Base-by-base conservation (phyloP, 2,329 filamentous ascomycete species). In the Talaromyces sp. region DNA sequence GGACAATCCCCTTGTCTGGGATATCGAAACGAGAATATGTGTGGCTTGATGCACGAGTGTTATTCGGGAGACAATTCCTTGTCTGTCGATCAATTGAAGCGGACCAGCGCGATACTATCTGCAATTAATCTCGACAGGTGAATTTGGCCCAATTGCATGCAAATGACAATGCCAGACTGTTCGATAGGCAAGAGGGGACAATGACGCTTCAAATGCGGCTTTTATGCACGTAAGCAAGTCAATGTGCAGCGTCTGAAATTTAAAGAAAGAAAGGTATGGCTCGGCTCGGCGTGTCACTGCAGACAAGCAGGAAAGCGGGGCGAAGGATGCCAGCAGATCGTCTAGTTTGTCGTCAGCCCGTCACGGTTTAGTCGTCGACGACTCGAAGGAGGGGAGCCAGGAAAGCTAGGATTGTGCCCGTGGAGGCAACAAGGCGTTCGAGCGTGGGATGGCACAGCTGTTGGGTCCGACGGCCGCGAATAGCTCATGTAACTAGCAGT, bases 141-240 rank as follows among this genome's bases (percentile, higher is more conserved):
- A n/a, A 45, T 35, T 17, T 49, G 43, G 3, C 37, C 57, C 58
- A 45, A 62, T 56, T 39, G 33, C 33, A 22, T 56, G 33, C n/a
- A 19, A 56, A 25, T 56, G 43, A 10, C 37, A 61, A n/a, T 61
- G 58, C n/a, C 39, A 35, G 59, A 50, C 19, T 56, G 37, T 43
- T 37, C 17, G 35, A 45, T 43, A 45, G 52, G 39, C 57, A 58
- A 43, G 57, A 62, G 58, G 49, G 62, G 61, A 62, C 63, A 63
- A 67, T 59, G 66, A 64, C 43, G 56, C 54, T 65, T 43, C 62
- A 50, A 52, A 61, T 57, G 62, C 64, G 60, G 54, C 59, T 65
- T 63, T 67, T 57, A 68, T 68, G 67, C 67, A 68, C 65, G 67
- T 65, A 68, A 68, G 58, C 43, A 64, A 58, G 62, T 61, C 58